Evolutionary conservation across 2,329 filamentous ascomycete species (phyloP).

Genomic region (Verticillium nonalfalfae): DNA sequence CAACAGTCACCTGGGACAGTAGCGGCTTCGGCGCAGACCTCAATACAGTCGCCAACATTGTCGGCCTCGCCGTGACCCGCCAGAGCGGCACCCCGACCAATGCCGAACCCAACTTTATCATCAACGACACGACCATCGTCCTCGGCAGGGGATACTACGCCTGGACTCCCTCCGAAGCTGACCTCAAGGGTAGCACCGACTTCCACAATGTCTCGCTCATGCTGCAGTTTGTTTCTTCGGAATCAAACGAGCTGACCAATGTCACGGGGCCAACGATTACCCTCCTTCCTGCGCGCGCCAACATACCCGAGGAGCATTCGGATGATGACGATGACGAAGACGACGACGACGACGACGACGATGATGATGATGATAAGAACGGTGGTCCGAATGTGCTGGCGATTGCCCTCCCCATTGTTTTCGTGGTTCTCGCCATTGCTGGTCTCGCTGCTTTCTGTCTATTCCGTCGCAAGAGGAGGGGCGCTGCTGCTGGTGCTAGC

Average conservation of each 20-base stretch:
- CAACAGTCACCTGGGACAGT: conserved; percentile 24
- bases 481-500: conserved; percentile 10
- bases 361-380: background rate
- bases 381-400: conserved; percentile 11
- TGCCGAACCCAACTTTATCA: conserved; percentile 9
- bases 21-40: conserved; percentile 16
- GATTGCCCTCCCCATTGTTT: conserved; percentile 21
- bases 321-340: background rate
- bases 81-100: background rate
- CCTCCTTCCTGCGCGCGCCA: conserved; percentile 8
- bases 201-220: conserved; percentile 12
- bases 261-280: conserved; percentile 18
- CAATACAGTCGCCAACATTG: conserved; percentile 12
- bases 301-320: background rate
- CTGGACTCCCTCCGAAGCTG: conserved; percentile 15
- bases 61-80: conserved; percentile 9
- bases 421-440: conserved; percentile 16
- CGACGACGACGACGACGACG: background rate
- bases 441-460: conserved; percentile 16
- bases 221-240: conserved; percentile 14
- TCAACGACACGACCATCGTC: conserved; percentile 10
- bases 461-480: conserved; percentile 17
- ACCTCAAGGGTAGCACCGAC: conserved; percentile 12
- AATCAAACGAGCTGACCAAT: conserved; percentile 9
- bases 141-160: conserved; percentile 21